Conservation (phyloP, 257 asterid genomes). For the Ocimum tenuiflorum region DNA sequence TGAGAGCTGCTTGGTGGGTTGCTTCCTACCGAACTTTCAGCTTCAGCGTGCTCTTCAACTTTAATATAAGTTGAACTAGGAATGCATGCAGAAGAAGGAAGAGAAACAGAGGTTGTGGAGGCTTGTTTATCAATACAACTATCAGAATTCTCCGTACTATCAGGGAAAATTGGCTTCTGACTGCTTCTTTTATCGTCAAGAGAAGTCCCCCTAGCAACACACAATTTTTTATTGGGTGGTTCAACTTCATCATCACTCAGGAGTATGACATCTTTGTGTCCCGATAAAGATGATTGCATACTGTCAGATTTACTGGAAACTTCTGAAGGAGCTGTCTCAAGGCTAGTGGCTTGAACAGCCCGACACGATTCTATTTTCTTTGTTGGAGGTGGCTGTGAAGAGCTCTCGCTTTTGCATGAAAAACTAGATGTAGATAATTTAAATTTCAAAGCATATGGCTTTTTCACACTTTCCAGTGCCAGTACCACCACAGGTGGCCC, state of each 20-base stretch:
- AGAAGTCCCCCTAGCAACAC: constrained; percentile 21
- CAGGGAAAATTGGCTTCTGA: constrained; percentile 17
- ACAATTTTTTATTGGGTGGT: constrained; percentile 21
- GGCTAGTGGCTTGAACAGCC: constrained; percentile 22
- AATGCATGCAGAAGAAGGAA: constrained; percentile 14
- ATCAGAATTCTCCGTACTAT: constrained; percentile 16
- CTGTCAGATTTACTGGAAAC: constrained; percentile 28
- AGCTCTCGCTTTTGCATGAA: constrained; percentile 31
- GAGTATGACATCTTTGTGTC: constrained; percentile 40
- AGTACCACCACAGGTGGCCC: constrained; percentile 41
- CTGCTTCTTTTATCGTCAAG: constrained; percentile 24
- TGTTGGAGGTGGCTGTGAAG: constrained; percentile 25
- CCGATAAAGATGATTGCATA: constrained; percentile 25
- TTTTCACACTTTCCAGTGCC: constrained; percentile 40
- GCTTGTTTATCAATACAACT: constrained; percentile 22
- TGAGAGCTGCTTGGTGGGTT: constrained; percentile 16
- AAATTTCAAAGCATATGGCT: constrained; percentile 24
- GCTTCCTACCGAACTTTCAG: constrained; percentile 26
- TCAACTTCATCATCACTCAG: constrained; percentile 66
- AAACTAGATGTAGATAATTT: constrained; percentile 24
- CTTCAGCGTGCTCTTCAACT: constrained; percentile 34
- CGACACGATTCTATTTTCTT: constrained; percentile 20
- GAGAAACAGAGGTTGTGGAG: constrained; percentile 12
- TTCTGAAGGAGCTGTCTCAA: constrained; percentile 9
- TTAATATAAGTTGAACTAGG: constrained; percentile 30